These are phyloP conservation scores for Ophiostoma angusticollis DNA, from an alignment of 2,329 filamentous ascomycete species.

Conservation along the genomic window DNA sequence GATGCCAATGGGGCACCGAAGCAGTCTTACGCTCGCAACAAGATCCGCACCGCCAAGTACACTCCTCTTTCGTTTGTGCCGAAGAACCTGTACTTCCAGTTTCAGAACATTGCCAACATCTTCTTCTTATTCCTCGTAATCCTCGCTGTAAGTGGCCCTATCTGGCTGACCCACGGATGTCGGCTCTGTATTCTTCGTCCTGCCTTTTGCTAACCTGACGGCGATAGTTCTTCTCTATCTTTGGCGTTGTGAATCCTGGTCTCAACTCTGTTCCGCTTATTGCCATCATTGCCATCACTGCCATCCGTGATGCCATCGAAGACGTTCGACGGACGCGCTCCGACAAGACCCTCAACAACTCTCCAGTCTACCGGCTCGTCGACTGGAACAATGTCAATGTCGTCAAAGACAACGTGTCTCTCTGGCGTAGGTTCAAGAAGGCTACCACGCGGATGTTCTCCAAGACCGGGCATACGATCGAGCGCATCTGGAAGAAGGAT, in stretches of 20 bases:
- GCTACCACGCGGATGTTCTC: constrained; percentile 52
- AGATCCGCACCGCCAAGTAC: constrained; percentile 96
- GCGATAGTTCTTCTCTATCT: constrained; percentile 85
- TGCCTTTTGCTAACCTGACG: not conserved
- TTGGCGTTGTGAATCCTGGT: constrained; percentile 81
- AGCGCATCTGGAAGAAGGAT: constrained; percentile 37
- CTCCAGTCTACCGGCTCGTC: constrained; percentile 76
- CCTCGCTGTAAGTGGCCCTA: constrained; percentile 58
- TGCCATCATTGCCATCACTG: constrained; percentile 77
- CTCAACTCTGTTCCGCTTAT: constrained; percentile 86
- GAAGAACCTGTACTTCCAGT: constrained; percentile 95
- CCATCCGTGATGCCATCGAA: constrained; percentile 89
- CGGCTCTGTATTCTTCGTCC: not conserved
- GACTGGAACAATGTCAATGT: constrained; percentile 93
- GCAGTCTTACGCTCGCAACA: constrained; percentile 70
- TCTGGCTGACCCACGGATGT: not conserved
- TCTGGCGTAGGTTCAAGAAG: constrained; percentile 88
- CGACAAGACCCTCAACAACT: constrained; percentile 92
- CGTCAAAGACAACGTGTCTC: constrained; percentile 68
- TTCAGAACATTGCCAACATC: constrained; percentile 96
- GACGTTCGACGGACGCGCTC: constrained; percentile 86
- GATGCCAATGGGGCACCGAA: constrained; percentile 70
- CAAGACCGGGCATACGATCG: constrained; percentile 36
- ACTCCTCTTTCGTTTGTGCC: constrained; percentile 89
- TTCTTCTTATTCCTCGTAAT: constrained; percentile 98